These are phyloP conservation scores for Stagonosporopsis vannaccii DNA, from an alignment of 2,329 filamentous ascomycete genomes.

Conservation along the genomic window DNA sequence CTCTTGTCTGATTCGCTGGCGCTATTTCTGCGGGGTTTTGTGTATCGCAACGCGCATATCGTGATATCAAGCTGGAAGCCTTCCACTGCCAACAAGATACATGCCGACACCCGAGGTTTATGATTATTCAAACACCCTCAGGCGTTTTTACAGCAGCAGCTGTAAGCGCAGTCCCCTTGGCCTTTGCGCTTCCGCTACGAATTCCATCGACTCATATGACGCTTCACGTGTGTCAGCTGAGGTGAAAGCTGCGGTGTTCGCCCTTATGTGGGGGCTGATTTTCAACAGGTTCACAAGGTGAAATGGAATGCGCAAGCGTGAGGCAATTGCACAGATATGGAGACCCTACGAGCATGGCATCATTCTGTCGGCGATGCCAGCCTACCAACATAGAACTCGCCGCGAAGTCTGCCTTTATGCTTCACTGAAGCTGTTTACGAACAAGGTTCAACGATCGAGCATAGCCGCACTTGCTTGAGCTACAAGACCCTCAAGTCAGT, in stretches of 20 bases:
- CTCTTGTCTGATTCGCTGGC: neutral
- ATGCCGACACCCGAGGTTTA: neutral
- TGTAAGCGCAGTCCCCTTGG: neutral
- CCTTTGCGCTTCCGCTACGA: neutral
- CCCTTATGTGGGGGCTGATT: slow-evolving; percentile 9
- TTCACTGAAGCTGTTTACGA: neutral
- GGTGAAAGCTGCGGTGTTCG: neutral
- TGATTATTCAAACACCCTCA: neutral
- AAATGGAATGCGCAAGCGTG: slow-evolving; percentile 1
- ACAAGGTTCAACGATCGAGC: neutral
- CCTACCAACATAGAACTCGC: neutral
- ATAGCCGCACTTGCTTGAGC: neutral
- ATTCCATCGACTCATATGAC: neutral
- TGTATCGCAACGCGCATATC: neutral
- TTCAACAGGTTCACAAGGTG: neutral
- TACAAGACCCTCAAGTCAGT: neutral
- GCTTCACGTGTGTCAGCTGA: slow-evolving; percentile 9
- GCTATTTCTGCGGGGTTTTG: slow-evolving; percentile 1
- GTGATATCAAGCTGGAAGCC: neutral
- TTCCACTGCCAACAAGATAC: neutral
- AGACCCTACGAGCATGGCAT: neutral
- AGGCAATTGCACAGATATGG: neutral
- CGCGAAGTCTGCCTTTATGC: neutral
- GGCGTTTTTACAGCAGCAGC: neutral
- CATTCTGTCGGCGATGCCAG: neutral